Conservation (phyloP, 257 asterid genomes). For the Solanum etuberosum region DNA sequence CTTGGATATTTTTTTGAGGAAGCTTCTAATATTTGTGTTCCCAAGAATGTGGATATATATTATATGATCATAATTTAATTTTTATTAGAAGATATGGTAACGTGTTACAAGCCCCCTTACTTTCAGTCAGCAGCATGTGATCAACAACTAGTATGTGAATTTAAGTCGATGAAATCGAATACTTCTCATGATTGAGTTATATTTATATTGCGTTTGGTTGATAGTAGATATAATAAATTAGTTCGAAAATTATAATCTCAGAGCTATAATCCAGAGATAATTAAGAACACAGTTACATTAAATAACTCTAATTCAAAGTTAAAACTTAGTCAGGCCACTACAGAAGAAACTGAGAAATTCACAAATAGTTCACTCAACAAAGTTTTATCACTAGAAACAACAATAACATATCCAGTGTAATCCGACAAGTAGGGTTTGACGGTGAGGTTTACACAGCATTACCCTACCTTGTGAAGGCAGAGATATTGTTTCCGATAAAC, state of each 20-base stretch:
- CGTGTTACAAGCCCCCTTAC: background rate
- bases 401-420: background rate
- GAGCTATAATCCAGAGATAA: background rate
- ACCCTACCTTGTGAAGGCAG: background rate
- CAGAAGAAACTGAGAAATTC: background rate
- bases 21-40: background rate
- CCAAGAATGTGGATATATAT: background rate
- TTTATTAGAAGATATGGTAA: background rate
- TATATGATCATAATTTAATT: background rate
- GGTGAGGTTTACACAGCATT: background rate
- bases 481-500: background rate
- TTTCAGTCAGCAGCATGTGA: background rate
- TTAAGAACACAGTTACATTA: background rate
- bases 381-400: background rate
- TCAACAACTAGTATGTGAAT: background rate
- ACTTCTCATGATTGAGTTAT: background rate
- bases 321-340: background rate
- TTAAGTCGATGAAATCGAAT: background rate
- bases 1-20: background rate
- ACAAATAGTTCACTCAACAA: background rate
- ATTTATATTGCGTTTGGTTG: background rate
- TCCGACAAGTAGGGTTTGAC: background rate
- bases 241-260: background rate
- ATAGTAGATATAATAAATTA: no score
- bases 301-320: background rate